Base-by-base conservation (phyloP, 352 stramenopile genomes). In the Phytophthora capsici region DNA sequence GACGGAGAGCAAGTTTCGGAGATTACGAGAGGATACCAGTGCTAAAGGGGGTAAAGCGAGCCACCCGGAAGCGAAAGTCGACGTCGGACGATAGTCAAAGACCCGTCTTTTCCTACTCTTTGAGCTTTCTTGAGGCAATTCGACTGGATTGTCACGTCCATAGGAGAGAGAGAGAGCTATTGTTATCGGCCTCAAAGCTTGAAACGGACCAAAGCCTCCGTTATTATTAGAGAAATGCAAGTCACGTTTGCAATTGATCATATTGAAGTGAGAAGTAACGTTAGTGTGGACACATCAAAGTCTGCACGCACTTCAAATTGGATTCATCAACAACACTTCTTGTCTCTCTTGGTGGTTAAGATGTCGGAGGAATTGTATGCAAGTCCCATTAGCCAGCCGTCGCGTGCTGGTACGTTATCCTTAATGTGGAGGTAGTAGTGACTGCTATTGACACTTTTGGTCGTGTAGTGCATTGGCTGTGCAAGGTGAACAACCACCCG, bases 401-500 rank as follows among this genome's bases (percentile, higher is more conserved):
- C 80, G 17, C 78, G 82, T 47, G 80, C 82, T 22, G 74, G 82
- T 89, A 46, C 34, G 34, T 61, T 17, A 2, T 22, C 25, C 16
- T 20, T 37, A 20, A 19, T 19, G n/a, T 34, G 4, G 17, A 19
- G 40, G 46, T 17, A 14, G n/a, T 1, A 7, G 9, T 9, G 8
- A 5, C 4, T 19, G 41, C 26, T 12, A 22, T 58, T 51, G 8
- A 45, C 14, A 40, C 12, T 52, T 19, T 23, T 34, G 4, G 10
- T 9, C 49, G 19, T 47, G 47, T 22, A 92, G 84, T 90, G 10
- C 53, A 71, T 53, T 92, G 84, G 84, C 74, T 92, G 19, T 90
- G 81, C 71, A 85, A 89, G 76, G 36, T 86, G 40, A 80, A 93
- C 58, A 60, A 93, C 63, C 66, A 88, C 65, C 69, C 68, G 37